Evolutionary conservation across 208 protist species (phyloP), one percentile per base, ranked within the genome.

Genomic region (Leishmania lainsoni): DNA sequence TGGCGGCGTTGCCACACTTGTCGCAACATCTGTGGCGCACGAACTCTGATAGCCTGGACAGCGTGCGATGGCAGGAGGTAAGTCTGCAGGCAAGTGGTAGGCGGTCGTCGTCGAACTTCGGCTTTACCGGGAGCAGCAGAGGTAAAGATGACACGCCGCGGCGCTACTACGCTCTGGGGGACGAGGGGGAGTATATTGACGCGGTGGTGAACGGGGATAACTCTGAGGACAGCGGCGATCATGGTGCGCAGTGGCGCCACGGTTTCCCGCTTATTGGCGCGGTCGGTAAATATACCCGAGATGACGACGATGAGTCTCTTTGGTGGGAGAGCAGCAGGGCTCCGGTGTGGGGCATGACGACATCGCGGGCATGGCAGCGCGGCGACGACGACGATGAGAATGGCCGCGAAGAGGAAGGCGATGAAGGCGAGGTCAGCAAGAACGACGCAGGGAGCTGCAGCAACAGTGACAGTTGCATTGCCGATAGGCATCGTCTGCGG

Each of bases 31-130:
- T 76, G 54, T 39, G 71, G 4, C 74, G 69, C 54, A 26, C 69
- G 42, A 52, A 54, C 20, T 76, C 75, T 8, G 56, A 58, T 20
- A 45, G 32, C 29, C 35, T 17, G 22, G 56, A 65, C 0, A 52
- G 75, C 35, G 75, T 76, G 48, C 81, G 69, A 68, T 84, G 81
- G 81, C 8, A 65, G 29, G 81, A 84, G 56, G 75, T 84, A 74
- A 80, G 81, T 65, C 26, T 66, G n/a, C 56, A 54, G 1, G 8
- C 75, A 48, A 84, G 75, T 72, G 66, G 42, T 63, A 48, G 35
- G 20, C 59, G 17, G 42, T 1, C 52, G 6, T 77, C 73, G 56
- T 56, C 52, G 12, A 59, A 65, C 54, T 49, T 65, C 22, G 71
- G 12, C 49, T 54, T 75, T 10, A 49, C 51, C 12, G 14, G 29